Percentiles rank a stretch among this genome's conserved stretches.
Evolutionary conservation across 805 yeast species (phyloP).

Genomic region (Nakazawaea wyomingensis): DNA sequence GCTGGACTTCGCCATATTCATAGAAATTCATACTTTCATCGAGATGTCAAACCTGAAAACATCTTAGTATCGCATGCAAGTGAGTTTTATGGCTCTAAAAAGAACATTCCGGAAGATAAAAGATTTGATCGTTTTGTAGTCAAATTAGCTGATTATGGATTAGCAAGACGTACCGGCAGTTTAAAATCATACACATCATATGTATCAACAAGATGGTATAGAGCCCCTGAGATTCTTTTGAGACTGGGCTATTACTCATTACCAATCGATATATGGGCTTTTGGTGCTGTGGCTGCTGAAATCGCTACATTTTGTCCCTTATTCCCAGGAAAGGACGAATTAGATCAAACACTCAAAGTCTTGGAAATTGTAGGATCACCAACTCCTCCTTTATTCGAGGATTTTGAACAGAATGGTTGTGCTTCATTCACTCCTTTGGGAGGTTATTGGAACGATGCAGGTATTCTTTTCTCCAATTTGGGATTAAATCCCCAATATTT

Average conservation of each 20-base stretch:
- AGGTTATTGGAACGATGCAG: slow-evolving; percentile 70
- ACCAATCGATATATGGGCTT: slow-evolving; percentile 84
- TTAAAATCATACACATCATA: slow-evolving; percentile 62
- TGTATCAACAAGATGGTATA: slow-evolving; percentile 81
- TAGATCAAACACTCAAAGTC: slow-evolving; percentile 73
- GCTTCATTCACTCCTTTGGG: slow-evolving; percentile 43
- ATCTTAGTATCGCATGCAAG: slow-evolving; percentile 61
- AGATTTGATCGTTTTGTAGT: slow-evolving; percentile 47
- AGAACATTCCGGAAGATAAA: slow-evolving; percentile 35
- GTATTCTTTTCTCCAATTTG: slow-evolving; percentile 41
- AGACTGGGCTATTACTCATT: slow-evolving; percentile 57
- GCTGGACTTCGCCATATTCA: slow-evolving; percentile 84
- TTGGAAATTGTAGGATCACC: slow-evolving; percentile 75
- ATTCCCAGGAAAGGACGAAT: slow-evolving; percentile 76
- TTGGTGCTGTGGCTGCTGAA: slow-evolving; percentile 75
- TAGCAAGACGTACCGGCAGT: slow-evolving; percentile 57
- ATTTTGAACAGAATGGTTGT: slow-evolving; percentile 14
- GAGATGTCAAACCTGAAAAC: slow-evolving; percentile 94
- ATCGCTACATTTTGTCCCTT: slow-evolving; percentile 69
- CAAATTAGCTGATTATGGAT: slow-evolving; percentile 77
- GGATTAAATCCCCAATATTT: slow-evolving; percentile 54
- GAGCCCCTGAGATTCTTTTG: slow-evolving; percentile 75
- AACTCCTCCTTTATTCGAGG: slow-evolving; percentile 18
- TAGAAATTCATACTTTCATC: slow-evolving; percentile 59
- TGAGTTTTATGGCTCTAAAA: slow-evolving; percentile 43